Evolutionary conservation across 1,284 basidiomycete species (phyloP), one percentile per base, ranked within the genome.

Genomic region (Irpex sp.): DNA sequence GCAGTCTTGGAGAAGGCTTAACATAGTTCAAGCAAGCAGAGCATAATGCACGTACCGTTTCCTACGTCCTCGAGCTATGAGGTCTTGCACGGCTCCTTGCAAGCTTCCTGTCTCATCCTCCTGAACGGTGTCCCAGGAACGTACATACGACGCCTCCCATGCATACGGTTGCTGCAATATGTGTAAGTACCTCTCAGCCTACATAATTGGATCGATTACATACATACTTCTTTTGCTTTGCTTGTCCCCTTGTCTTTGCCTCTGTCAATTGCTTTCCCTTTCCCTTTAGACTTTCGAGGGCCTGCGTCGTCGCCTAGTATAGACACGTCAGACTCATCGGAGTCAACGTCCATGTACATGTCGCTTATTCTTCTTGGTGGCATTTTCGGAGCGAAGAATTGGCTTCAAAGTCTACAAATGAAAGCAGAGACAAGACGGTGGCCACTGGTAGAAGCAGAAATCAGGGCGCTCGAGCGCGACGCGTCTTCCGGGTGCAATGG

Each of bases 61-160:
- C 62, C 97, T 84, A 68, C 96, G 83, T 8, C 91, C 88, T 65
- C 94, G 82, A 13, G 96, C 94, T 75, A 98, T 84, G 70, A 94
- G 82, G 65, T 93, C 93, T 68, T 96, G 89, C 2, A 99, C 96
- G 1, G 96, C 92, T 1, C 89, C 86, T 66, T 96, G 93, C 65
- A 99, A 76, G 69, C 94, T 97, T 1, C 97, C 97, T 0, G 84
- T 85, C 71, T 96, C 97, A 75, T 99, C 97, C 76, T 99, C 97
- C 72, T 95, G 92, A 0, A 99, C 94, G 2, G 91, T 92, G 70
- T 99, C 97, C 97, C 97, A 99, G 57, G 93, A 93, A 54, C 96
- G 89, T 58, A 94, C 90, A 74, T 96, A 98, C 6, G 92, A 91
- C 0, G 92, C 96, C 75, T 98, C 97, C 97, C 97, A 98, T 36